These are phyloP conservation scores for Symbiotaphrina buchneri DNA, from an alignment of 495 filamentous ascomycete genomes.

Conservation along the genomic window DNA sequence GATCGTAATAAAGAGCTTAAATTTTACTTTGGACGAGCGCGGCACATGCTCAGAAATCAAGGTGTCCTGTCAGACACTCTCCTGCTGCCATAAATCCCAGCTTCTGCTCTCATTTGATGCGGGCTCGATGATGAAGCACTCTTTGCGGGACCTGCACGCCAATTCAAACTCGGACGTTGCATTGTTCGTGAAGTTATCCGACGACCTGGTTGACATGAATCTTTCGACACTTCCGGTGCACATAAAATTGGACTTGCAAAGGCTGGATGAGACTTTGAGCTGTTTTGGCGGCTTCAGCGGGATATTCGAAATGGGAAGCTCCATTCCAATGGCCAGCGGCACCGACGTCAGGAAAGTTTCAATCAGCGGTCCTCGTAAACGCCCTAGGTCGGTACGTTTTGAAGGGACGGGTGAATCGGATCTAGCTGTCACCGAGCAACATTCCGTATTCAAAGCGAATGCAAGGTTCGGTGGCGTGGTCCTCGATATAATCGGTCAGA, in stretches of 20 bases:
- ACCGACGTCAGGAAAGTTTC: conserved; percentile 7
- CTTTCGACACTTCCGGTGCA: conserved; percentile 66
- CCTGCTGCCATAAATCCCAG: too few relatives aligned
- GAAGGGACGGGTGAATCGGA: conserved; percentile 15
- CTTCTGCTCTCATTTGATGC: conserved; percentile 57
- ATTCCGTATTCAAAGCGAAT: conserved; percentile 38
- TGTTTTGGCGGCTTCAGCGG: conserved; percentile 88
- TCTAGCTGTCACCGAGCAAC: conserved; percentile 14
- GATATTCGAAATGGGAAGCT: conserved; percentile 67
- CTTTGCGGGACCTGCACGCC: conserved; percentile 35
- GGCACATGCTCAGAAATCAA: conserved; percentile 18
- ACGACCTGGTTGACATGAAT: conserved; percentile 31
- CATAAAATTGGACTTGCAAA: conserved; percentile 54
- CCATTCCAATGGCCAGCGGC: conserved; percentile 33
- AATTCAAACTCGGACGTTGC: conserved; percentile 39
- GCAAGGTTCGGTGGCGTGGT: conserved; percentile 53
- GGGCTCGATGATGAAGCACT: conserved; percentile 43
- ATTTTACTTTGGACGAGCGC: conserved; percentile 22
- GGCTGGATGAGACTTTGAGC: conserved; percentile 64
- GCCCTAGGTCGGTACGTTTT: conserved; percentile 48
- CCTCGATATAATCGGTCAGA: conserved; percentile 50
- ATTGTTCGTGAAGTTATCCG: conserved; percentile 29
- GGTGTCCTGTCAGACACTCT: too few relatives aligned
- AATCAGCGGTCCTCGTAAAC: conserved; percentile 7
- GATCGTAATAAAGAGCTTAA: too few relatives aligned